Conservation (phyloP, 805 yeast genomes). For the Wickerhamiella parazyma region DNA sequence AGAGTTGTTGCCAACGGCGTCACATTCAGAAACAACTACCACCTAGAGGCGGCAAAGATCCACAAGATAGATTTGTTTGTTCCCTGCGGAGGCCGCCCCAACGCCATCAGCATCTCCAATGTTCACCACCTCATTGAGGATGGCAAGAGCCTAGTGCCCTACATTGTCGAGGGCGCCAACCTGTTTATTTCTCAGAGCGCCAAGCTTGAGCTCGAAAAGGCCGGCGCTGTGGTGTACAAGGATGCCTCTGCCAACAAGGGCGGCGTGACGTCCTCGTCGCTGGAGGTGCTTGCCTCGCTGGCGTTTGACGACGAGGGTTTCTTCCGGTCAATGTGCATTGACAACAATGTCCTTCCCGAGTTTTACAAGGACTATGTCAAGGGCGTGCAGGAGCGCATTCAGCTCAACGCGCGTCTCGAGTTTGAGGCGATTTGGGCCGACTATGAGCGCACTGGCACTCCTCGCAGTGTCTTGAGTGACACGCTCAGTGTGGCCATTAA, state of each 20-base stretch:
- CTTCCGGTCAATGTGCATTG: constrained; percentile 61
- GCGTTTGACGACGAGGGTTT: constrained; percentile 79
- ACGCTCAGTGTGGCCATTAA: constrained; percentile 71
- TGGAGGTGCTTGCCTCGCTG: constrained; percentile 88
- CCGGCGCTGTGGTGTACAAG: constrained; percentile 78
- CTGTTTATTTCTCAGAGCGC: constrained; percentile 91
- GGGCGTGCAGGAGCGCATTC: constrained; percentile 66
- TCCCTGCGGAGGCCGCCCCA: constrained; percentile 99
- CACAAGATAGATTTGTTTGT: constrained; percentile 71
- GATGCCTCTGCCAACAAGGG: constrained; percentile 98
- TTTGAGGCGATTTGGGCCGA: constrained; percentile 79
- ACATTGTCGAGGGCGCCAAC: constrained; percentile 95
- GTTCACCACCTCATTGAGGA: constrained; percentile 53
- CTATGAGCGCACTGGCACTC: constrained; percentile 46
- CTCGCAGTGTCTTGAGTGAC: constrained; percentile 58
- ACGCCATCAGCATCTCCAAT: constrained; percentile 79
- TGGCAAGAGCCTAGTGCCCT: constrained; percentile 66
- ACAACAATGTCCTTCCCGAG: constrained; percentile 43
- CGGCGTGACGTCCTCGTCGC: constrained; percentile 93
- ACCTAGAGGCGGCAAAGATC: constrained; percentile 53
- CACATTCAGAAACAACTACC: constrained; percentile 82
- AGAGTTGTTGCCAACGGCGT: constrained; percentile 66
- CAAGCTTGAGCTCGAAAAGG: constrained; percentile 68
- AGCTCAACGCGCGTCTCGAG: constrained; percentile 67
- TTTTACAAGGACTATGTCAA: constrained; percentile 75